Evolutionary conservation across 768 basidiomycete species (phyloP).

Genomic region (Amanita brunnescens): DNA sequence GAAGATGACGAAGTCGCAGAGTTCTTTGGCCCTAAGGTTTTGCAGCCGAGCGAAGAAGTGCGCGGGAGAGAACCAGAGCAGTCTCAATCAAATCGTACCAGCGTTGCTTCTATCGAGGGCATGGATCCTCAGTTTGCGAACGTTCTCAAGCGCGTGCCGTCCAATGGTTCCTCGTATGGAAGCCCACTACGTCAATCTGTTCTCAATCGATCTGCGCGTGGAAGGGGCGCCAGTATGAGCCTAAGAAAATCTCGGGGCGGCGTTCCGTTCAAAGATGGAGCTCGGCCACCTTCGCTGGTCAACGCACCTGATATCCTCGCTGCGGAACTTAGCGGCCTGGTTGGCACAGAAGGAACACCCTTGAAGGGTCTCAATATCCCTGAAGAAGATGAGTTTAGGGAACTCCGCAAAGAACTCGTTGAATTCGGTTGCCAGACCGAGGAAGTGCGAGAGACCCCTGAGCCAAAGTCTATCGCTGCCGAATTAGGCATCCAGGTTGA

Average conservation of each 20-base stretch:
- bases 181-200: conserved; percentile 59
- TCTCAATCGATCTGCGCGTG: conserved; percentile 38
- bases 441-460: conserved; percentile 16
- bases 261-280: conserved; percentile 53
- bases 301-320: conserved; percentile 68
- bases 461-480: conserved; percentile 13
- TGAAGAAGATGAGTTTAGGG: conserved; percentile 21
- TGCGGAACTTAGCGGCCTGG: conserved; percentile 38
- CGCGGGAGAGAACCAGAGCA: conserved; percentile 15
- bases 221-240: conserved; percentile 33
- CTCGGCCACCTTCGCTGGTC: conserved; percentile 61
- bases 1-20: conserved; percentile 30
- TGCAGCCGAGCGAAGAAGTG: conserved; percentile 18
- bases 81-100: conserved; percentile 50
- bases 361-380: conserved; percentile 21
- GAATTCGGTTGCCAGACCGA: conserved; percentile 68
- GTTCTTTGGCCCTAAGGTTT: conserved; percentile 25
- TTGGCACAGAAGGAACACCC: conserved; percentile 33
- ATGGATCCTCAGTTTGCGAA: conserved; percentile 86
- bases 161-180: conserved; percentile 35
- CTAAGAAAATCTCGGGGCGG: conserved; percentile 52
- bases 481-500: conserved; percentile 37
- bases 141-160: conserved; percentile 53
- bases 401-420: conserved; percentile 34
- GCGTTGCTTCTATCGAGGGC: conserved; percentile 49